A percentile compares a stretch with the other conserved stretches of the same genome.
Conservation (phyloP, 257 asterid genomes). For the Fraxinus anomala region DNA sequence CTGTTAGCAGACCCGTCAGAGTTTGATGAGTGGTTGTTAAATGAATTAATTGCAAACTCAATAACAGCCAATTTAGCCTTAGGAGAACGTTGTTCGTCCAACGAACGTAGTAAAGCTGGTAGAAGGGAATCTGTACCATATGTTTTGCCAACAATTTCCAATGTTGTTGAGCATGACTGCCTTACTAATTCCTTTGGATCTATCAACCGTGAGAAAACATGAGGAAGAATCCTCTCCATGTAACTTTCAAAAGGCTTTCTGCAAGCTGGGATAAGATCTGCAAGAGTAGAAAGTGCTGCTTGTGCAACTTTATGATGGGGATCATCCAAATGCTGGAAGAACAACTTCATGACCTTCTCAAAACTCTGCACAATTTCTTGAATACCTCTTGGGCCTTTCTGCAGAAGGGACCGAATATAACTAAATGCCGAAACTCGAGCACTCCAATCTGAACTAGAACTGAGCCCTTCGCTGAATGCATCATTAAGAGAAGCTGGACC, state of each 20-base stretch:
- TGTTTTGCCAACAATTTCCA: conserved; percentile 90
- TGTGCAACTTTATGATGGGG: conserved; percentile 99
- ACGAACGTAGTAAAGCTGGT: conserved; percentile 91
- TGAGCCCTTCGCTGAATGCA: conserved; percentile 87
- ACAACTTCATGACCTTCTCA: conserved; percentile 97
- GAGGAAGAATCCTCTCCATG: conserved; percentile 96
- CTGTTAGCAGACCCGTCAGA: conserved; percentile 79
- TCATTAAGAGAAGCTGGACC: conserved; percentile 89
- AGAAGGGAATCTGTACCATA: conserved; percentile 88
- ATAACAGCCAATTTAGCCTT: conserved; percentile 97
- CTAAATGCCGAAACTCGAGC: conserved; percentile 93
- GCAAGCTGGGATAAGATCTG: conserved; percentile 93
- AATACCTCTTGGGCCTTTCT: conserved; percentile 88
- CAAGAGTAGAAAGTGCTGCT: conserved; percentile 96
- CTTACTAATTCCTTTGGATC: conserved; percentile 97
- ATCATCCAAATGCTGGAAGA: conserved; percentile 97
- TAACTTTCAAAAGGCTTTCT: conserved; percentile 94
- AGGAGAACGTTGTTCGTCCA: conserved; percentile 99
- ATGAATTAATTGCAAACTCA: conserved; percentile 87
- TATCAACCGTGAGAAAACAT: conserved; percentile 92
- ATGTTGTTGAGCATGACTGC: conserved; percentile 88
- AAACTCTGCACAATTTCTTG: conserved; percentile 94
- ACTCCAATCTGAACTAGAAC: conserved; percentile 95
- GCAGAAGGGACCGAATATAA: conserved; percentile 68
- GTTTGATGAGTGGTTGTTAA: conserved; percentile 72